These are phyloP conservation scores for Zancudomyces culisetae DNA, from an alignment of 371 early-diverging fungal species.

Conservation along the genomic window DNA sequence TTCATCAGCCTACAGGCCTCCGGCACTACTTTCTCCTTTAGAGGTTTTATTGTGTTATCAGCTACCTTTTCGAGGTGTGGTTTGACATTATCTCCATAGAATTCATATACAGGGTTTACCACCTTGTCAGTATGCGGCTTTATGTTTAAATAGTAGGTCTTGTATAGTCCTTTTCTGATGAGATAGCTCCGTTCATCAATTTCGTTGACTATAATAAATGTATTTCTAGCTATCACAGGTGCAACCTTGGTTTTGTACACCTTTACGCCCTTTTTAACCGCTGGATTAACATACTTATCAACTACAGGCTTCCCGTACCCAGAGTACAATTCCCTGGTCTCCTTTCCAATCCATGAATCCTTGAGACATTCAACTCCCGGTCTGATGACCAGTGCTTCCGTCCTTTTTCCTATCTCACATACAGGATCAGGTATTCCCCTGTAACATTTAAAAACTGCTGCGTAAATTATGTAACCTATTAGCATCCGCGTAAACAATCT, in stretches of 20 bases:
- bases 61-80: background rate
- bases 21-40: background rate
- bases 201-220: background rate
- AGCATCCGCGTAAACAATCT: background rate
- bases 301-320: background rate
- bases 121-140: background rate
- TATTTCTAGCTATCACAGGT: background rate
- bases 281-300: background rate
- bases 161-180: background rate
- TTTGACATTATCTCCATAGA: background rate
- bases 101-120: background rate
- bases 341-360: background rate
- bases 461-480: background rate
- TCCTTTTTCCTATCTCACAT: background rate
- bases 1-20: background rate
- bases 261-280: background rate
- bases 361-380: background rate
- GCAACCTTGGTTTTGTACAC: background rate
- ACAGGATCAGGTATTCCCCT: background rate
- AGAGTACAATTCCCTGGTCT: background rate
- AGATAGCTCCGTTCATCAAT: background rate
- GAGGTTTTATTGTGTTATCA: background rate
- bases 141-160: background rate
- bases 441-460: constrained; percentile 1
- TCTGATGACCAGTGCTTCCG: background rate